phyloP scores from a whole-genome alignment of 2,329 filamentous ascomycete genomes.

The Fusarium pseudograminearum region DNA sequence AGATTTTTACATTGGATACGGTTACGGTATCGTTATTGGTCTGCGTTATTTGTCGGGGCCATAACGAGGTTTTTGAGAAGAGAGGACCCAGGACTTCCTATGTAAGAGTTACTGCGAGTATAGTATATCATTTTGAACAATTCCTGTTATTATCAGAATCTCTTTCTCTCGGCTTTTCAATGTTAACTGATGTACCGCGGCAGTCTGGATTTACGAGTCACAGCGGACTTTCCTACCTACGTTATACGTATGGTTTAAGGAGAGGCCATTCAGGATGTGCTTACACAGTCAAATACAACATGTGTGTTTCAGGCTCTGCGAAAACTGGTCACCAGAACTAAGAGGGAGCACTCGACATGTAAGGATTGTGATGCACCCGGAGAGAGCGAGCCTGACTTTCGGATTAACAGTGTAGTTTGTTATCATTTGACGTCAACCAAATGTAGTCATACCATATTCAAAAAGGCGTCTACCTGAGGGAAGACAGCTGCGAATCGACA shows the following conservation, averaged over 20 bases:
- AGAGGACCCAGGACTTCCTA: not conserved
- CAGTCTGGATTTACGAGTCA: not conserved
- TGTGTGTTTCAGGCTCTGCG: not conserved
- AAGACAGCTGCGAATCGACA: not conserved
- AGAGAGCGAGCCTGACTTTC: not conserved
- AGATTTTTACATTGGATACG: not conserved
- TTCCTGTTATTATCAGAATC: rapidly evolving
- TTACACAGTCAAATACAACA: no score
- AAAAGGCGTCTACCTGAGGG: not conserved
- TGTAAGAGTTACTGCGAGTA: not conserved
- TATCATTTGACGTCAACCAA: not conserved
- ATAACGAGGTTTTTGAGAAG: not conserved
- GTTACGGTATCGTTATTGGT: not conserved
- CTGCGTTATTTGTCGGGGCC: no score
- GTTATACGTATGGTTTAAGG: no score
- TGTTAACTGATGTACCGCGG: not conserved
- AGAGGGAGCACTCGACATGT: not conserved
- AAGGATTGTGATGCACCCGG: not conserved
- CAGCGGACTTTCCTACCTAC: not conserved
- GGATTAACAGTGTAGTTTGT: not conserved
- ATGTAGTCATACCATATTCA: not conserved
- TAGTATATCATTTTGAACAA: not conserved
- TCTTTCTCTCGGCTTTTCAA: rapidly evolving
- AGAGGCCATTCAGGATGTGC: no score
- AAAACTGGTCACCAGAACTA: rapidly evolving